These are phyloP conservation scores for Pseudozyma sp. DNA, from an alignment of 1,284 basidiomycete genomes.

Conservation along the genomic window DNA sequence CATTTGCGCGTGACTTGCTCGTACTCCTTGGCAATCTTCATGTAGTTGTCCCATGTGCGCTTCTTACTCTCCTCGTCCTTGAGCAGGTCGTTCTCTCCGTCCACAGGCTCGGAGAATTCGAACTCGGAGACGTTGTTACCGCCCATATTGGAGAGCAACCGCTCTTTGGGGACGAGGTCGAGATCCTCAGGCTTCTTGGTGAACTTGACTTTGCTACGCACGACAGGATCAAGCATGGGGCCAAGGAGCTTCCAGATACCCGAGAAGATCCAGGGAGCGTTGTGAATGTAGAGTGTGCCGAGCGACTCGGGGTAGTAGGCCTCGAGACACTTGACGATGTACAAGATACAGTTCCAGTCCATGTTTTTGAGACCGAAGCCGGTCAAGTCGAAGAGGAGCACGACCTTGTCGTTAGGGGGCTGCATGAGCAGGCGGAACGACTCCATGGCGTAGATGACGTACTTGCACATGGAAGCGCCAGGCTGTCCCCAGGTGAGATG, in stretches of 20 bases:
- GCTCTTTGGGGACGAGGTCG: constrained; percentile 58
- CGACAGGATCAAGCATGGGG: constrained; percentile 68
- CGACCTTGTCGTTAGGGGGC: constrained; percentile 64
- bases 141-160: constrained; percentile 50
- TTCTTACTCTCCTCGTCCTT: constrained; percentile 63
- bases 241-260: constrained; percentile 69
- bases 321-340: constrained; percentile 68
- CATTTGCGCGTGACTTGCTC: constrained; percentile 66
- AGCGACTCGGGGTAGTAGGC: constrained; percentile 68
- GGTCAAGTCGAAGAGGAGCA: constrained; percentile 67
- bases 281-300: constrained; percentile 67
- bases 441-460: constrained; percentile 67
- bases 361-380: constrained; percentile 69
- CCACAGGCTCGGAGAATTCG: constrained; percentile 51
- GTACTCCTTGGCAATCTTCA: constrained; percentile 63
- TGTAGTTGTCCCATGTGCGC: constrained; percentile 58
- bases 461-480: constrained; percentile 64
- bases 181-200: constrained; percentile 63
- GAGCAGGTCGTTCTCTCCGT: constrained; percentile 67
- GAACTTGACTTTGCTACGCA: constrained; percentile 68
- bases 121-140: constrained; percentile 52
- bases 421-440: constrained; percentile 63
- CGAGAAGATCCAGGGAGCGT: constrained; percentile 68
- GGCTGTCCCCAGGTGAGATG: constrained; percentile 65
- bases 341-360: constrained; percentile 68